Evolutionary conservation across 78 protist species (phyloP).

Genomic region (Salpingoeca rosetta): DNA sequence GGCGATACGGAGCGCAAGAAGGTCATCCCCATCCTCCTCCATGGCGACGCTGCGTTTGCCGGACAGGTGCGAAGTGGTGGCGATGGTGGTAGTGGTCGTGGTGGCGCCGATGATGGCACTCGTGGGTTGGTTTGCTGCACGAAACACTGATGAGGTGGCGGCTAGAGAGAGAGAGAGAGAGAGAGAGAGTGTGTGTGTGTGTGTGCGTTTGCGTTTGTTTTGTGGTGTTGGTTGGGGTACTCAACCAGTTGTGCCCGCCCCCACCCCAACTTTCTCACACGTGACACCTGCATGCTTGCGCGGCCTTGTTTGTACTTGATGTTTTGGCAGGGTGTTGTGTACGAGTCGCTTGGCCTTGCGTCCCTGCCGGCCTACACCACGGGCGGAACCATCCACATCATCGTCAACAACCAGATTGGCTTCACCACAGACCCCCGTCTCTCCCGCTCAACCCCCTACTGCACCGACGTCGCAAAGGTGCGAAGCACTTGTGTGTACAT

Average conservation of each 20-base stretch:
- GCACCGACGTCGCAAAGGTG: constrained; percentile 87
- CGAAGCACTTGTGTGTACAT: no score
- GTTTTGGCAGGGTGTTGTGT: constrained; percentile 78
- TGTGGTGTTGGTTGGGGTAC: no score
- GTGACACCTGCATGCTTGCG: no score
- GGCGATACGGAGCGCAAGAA: constrained; percentile 27
- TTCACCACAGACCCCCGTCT: constrained; percentile 90
- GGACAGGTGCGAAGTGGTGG: constrained; percentile 64
- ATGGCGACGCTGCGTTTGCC: constrained; percentile 95
- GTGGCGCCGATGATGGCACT: no score
- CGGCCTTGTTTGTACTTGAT: no score
- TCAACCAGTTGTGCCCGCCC: no score
- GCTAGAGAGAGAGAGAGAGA: no score
- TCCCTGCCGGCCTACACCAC: constrained; percentile 64
- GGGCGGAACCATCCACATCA: constrained; percentile 92
- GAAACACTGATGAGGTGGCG: no score
- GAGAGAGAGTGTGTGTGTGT: no score
- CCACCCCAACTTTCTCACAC: no score
- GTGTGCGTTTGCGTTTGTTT: no score
- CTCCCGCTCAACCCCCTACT: constrained; percentile 71
- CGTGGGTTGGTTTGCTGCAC: no score
- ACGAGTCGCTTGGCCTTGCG: constrained; percentile 67
- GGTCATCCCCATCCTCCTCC: constrained; percentile 52
- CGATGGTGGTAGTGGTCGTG: constrained; percentile 19
- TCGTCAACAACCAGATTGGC: constrained; percentile 94